Conservation (phyloP, 179 eudicot species). For the Pouteria campechiana region DNA sequence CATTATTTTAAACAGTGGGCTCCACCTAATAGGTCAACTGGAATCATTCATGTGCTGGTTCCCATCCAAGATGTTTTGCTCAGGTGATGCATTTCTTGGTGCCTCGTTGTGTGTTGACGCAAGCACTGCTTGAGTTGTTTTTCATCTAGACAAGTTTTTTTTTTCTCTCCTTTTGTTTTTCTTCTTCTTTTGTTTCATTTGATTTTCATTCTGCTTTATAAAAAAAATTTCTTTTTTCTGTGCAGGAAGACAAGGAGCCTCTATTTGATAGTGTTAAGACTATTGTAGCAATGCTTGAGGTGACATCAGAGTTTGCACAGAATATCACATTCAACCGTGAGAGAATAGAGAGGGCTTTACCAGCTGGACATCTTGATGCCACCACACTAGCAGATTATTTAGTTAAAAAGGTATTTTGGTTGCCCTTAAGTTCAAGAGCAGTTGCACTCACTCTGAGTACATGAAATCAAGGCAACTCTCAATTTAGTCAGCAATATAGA, state of each 20-base stretch:
- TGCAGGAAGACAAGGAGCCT: slow-evolving; percentile 96
- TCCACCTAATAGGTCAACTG: no score
- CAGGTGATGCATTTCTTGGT: neutral
- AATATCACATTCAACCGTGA: slow-evolving; percentile 67
- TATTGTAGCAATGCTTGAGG: slow-evolving; percentile 86
- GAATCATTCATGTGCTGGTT: no score
- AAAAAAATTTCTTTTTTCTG: neutral
- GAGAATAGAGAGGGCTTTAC: slow-evolving; percentile 63
- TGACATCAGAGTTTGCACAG: slow-evolving; percentile 82
- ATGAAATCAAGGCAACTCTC: no score
- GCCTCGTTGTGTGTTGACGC: neutral
- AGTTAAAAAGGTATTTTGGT: slow-evolving; percentile 93
- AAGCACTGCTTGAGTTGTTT: no score
- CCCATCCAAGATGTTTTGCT: neutral
- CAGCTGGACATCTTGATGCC: slow-evolving; percentile 99
- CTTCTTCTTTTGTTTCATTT: neutral
- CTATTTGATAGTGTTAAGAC: slow-evolving; percentile 87
- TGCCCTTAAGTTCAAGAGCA: no score
- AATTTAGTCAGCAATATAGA: no score
- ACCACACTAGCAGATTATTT: slow-evolving; percentile 98
- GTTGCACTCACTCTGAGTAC: no score
- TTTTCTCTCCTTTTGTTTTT: neutral
- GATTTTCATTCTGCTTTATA: neutral
- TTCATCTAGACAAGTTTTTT: neutral
- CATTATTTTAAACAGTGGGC: no score